Conservation (phyloP, 371 early-diverging fungal genomes). For the Mucor sp. region DNA sequence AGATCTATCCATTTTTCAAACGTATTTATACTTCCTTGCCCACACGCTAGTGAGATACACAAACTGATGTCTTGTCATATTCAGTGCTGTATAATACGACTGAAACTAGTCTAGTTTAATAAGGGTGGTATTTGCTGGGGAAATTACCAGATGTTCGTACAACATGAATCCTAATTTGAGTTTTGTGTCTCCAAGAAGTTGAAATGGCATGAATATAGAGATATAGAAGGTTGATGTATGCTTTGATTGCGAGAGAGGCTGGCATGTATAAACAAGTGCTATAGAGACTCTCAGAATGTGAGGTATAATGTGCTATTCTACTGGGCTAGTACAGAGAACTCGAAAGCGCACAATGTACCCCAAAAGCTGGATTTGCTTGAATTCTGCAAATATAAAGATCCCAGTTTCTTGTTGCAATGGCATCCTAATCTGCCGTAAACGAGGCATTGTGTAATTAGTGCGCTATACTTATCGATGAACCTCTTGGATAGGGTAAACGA, state of each 20-base stretch:
- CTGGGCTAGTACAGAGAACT: neutral
- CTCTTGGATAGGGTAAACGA: neutral
- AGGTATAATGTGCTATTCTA: neutral
- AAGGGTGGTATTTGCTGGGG: neutral
- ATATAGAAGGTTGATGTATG: too few relatives aligned
- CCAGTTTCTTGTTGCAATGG: neutral
- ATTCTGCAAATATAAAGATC: neutral
- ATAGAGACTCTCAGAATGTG: neutral
- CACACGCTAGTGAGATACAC: neutral
- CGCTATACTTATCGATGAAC: neutral
- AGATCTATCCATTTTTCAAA: neutral
- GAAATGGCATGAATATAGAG: neutral
- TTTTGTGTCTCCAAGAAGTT: neutral
- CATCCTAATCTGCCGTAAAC: neutral
- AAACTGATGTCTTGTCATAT: neutral
- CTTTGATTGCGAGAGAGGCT: neutral
- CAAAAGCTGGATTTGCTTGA: neutral
- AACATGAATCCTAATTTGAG: neutral
- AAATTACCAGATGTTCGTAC: neutral
- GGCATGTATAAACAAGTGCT: neutral
- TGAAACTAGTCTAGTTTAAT: neutral
- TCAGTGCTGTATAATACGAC: neutral
- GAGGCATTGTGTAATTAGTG: neutral
- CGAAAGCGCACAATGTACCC: neutral
- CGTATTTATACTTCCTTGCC: neutral